A percentile compares a stretch with the other conserved stretches of the same genome.
Evolutionary conservation across 176 grass and related monocot species (phyloP).

Genomic region (Urochloa ruziziensis): DNA sequence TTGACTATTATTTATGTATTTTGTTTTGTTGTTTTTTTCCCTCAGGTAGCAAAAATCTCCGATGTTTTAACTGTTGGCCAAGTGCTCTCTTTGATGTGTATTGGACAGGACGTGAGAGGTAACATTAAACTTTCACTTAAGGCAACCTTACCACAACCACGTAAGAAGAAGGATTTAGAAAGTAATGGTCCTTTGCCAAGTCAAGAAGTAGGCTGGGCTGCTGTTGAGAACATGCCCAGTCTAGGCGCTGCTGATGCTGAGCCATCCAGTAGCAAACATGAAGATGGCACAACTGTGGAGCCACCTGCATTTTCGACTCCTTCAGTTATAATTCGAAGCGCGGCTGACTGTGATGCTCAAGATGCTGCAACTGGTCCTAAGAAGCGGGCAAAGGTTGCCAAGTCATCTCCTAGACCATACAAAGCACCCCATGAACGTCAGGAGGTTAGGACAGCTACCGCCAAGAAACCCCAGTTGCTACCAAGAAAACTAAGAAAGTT

Average conservation of each 20-base stretch:
- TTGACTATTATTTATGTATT: constrained; percentile 17
- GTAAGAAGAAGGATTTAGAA: constrained; percentile 35
- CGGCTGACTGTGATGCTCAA: constrained; percentile 68
- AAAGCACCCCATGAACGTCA: background rate
- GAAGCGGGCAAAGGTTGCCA: constrained; percentile 50
- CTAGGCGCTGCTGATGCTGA: constrained; percentile 34
- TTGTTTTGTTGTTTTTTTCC: constrained; percentile 13
- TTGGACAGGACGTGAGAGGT: constrained; percentile 85
- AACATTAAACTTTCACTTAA: constrained; percentile 95
- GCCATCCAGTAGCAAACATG: constrained; percentile 33
- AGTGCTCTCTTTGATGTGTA: constrained; percentile 76
- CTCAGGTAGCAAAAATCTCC: constrained; percentile 79
- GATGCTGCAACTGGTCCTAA: constrained; percentile 44
- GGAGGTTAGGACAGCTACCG: constrained; percentile 22
- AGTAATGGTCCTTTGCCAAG: constrained; percentile 30
- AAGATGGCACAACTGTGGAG: constrained; percentile 29
- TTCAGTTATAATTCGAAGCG: constrained; percentile 72
- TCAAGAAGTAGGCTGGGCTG: constrained; percentile 48
- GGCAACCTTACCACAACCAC: constrained; percentile 47
- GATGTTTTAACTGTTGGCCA: constrained; percentile 88
- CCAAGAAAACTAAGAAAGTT: constrained; percentile 48
- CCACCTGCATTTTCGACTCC: constrained; percentile 40
- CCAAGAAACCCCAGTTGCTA: constrained; percentile 37
- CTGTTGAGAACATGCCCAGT: constrained; percentile 47
- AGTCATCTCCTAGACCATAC: constrained; percentile 56